Evolutionary conservation across 2,329 filamentous ascomycete species (phyloP).

Genomic region (Davidsoniella virescens): DNA sequence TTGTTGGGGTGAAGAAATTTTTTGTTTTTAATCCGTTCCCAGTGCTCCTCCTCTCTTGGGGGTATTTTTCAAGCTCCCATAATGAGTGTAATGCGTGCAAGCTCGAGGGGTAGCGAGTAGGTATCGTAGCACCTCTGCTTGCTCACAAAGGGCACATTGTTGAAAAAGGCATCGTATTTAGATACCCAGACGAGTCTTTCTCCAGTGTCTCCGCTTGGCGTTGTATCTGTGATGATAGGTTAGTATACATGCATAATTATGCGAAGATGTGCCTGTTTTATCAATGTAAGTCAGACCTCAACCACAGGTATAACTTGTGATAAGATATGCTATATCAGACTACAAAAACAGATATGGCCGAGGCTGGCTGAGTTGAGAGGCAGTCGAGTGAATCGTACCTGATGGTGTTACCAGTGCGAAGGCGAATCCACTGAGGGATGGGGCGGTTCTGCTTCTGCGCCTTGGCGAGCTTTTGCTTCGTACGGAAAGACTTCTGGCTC

Average conservation of each 20-base stretch:
- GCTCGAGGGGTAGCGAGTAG: slow-evolving; percentile 8
- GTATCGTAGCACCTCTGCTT: slow-evolving; percentile 10
- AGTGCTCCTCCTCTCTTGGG: slow-evolving; percentile 10
- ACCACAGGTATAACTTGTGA: neutral
- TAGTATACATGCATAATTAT: neutral
- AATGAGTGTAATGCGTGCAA: slow-evolving; percentile 8
- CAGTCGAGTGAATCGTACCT: slow-evolving; percentile 43
- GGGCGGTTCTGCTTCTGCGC: slow-evolving; percentile 99
- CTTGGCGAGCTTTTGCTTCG: slow-evolving; percentile 99
- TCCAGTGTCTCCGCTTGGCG: slow-evolving; percentile 99
- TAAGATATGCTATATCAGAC: neutral
- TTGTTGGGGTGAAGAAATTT: slow-evolving; percentile 5
- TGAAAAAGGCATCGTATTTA: slow-evolving; percentile 34
- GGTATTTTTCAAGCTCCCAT: slow-evolving; percentile 10
- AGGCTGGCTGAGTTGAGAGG: neutral
- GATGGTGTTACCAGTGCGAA: slow-evolving; percentile 98
- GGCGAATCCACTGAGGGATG: slow-evolving; percentile 98
- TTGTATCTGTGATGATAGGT: slow-evolving; percentile 63
- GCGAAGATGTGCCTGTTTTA: neutral
- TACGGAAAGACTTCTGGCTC: slow-evolving; percentile 99
- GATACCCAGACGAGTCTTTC: slow-evolving; percentile 98
- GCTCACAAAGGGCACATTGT: slow-evolving; percentile 12
- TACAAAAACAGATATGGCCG: neutral
- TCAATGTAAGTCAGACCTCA: neutral
- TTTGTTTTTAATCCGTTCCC: slow-evolving; percentile 6